Evolutionary conservation across 1,284 basidiomycete genomes (phyloP), one percentile per base, ranked within the genome.

Genomic region (Trametes polyzona): DNA sequence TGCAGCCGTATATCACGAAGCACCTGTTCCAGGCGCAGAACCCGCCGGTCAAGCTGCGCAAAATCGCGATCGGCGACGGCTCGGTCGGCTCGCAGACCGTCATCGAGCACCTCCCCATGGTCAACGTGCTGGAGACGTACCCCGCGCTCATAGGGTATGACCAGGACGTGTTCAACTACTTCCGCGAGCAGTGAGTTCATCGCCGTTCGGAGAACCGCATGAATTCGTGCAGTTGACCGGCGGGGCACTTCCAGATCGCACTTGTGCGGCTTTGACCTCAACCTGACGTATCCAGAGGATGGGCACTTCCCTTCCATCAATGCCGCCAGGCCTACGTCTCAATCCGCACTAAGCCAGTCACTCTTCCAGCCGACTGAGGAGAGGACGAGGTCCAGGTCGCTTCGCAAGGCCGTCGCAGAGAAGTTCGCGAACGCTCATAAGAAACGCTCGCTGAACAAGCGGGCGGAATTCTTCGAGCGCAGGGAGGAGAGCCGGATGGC

Each of bases 81-180:
- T 71, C 83, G n/a, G 76, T 87, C 27, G 74, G 78, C 1, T 74
- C 79, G n/a, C 74, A 68, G 30, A 75, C 78, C 48, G 78, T 79
- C 16, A 85, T 80, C 49, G 75, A 78, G 54, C 56, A 63, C 82
- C 1, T 85, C 75, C 67, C 87, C 83, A 17, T 88, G 83, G 64
- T 83, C 40, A 78, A 69, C 52, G 75, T 87, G 36, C 70, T 90
- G 16, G 81, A 87, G 71, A 89, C 87, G 7, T 87, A 83, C 65
- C 88, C 87, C 1, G 87, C 88, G 67, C 69, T 90, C 33, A 87
- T 90, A 44, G 83, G 81, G 33, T 90, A 87, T 62, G 83, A 90
- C 62, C 71, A 75, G 37, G 78, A 82, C n/a, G 84, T 88, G 5
- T 83, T 82, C 67, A 75, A 83, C 55, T 87, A 87, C 66, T 88